Base-by-base conservation (phyloP, 306 rosid genomes). In the Cucumis melo region DNA sequence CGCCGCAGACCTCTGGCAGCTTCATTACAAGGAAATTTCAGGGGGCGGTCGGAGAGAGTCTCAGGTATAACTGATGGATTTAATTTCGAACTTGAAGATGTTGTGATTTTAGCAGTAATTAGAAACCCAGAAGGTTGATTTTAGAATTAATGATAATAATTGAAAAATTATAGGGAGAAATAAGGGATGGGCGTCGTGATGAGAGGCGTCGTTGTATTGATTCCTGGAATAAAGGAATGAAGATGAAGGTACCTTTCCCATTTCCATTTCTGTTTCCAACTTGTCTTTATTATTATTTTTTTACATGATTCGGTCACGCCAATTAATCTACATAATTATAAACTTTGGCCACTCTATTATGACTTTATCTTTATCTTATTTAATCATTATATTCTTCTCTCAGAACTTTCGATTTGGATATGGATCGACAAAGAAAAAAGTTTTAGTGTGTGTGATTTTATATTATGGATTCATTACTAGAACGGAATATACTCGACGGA, bases 1-100 rank as follows among this genome's bases (percentile, higher is more conserved):
- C 46, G 90, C 89, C 32, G 96, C 96, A 3, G 86, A 84, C 14
- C 86, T 87, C 66, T 87, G 93, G 90, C 84, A 79, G 19, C 41
- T 80, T 11, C 82, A 79, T 44, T 85, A 83, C 16, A 56, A 21
- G 32, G 83, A 85, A 59, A 24, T 80, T 42, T 85, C 87, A 0
- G 44, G 68, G 38, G 71, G 54, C 36, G 75, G 29, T 44, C 36
- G 78, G 23, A 54, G 77, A 15, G 42, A 15, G 36, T 24, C 74
- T 75, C 56, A 68, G 89, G 96, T 87, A 27, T n/a, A 57, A 63
- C 46, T 34, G 66, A 39, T 36, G 14, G 14, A 44, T 55, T 64
- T 39, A 15, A n/a, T 12, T 73, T n/a, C 44, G 71, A 46, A 46
- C 16, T 12, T 46, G 0, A 5, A 48, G 15, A 50, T 50, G 55